Evolutionary conservation across 768 basidiomycete species (phyloP).

Genomic region (Phaffia australis): DNA sequence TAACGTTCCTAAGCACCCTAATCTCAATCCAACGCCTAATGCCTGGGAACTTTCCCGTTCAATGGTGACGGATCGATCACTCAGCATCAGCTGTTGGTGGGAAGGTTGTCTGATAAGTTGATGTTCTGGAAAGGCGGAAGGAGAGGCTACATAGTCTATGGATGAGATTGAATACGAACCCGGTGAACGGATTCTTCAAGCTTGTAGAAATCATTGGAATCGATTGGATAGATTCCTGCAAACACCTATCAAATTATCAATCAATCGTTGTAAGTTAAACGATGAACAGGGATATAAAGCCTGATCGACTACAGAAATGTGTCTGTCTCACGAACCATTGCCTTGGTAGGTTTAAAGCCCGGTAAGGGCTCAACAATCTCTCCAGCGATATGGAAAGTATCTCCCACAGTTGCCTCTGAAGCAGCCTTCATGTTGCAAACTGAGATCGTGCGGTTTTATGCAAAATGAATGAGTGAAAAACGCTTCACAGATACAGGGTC

Average conservation of each 20-base stretch:
- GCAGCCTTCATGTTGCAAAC: conserved; percentile 94
- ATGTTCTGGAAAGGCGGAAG: background rate
- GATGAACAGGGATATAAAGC: background rate
- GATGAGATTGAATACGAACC: conserved; percentile 43
- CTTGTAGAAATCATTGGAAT: conserved; percentile 80
- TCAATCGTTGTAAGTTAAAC: background rate
- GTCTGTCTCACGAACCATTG: conserved; percentile 56
- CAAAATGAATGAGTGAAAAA: background rate
- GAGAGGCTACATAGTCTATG: background rate
- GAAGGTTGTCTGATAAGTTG: background rate
- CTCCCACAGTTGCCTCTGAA: conserved; percentile 75
- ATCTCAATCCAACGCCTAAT: conserved; percentile 83
- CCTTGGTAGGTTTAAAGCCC: conserved; percentile 81
- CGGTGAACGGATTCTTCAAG: conserved; percentile 90
- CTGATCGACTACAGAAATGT: conserved; percentile 2
- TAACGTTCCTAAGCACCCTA: conserved; percentile 84
- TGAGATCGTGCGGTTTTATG: background rate
- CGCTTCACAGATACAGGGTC: too few relatives aligned
- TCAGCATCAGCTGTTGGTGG: conserved; percentile 57
- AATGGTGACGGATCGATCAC: conserved; percentile 77
- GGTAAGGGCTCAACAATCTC: conserved; percentile 68
- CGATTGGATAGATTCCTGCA: conserved; percentile 87
- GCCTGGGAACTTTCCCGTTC: conserved; percentile 88
- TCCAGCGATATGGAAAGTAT: conserved; percentile 72
- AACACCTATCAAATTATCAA: conserved; percentile 53